These are phyloP conservation scores for Collybiopsis confluens DNA, from an alignment of 768 basidiomycete genomes.

Conservation along the genomic window DNA sequence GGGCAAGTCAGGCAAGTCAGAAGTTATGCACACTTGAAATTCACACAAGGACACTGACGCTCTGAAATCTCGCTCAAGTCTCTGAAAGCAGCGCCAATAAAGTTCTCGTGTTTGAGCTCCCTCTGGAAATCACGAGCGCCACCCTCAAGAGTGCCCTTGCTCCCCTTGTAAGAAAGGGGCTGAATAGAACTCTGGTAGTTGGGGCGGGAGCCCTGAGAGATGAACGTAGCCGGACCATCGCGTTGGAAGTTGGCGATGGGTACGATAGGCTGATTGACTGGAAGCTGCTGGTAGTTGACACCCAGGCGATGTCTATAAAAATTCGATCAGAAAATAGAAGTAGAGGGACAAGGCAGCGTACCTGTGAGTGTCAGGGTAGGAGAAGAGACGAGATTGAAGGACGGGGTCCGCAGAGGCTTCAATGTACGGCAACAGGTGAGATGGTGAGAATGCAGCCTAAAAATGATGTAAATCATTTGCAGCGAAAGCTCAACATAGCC, in stretches of 20 bases:
- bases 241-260: constrained; percentile 91
- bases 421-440: constrained; percentile 82
- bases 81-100: constrained; percentile 63
- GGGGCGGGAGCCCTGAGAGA: constrained; percentile 80
- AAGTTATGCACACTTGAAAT: too few species aligned
- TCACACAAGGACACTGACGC: too few species aligned
- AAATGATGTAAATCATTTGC: not conserved
- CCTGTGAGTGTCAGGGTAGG: constrained; percentile 84
- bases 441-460: constrained; percentile 80
- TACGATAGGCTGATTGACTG: constrained; percentile 75
- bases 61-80: constrained; percentile 76
- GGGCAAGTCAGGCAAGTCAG: not conserved
- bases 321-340: not conserved
- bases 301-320: constrained; percentile 64
- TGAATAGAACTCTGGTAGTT: constrained; percentile 82
- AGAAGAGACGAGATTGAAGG: constrained; percentile 91
- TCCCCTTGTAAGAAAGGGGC: constrained; percentile 60
- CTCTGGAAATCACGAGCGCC: constrained; percentile 34
- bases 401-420: constrained; percentile 92
- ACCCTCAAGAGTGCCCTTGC: constrained; percentile 42
- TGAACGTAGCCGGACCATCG: constrained; percentile 63
- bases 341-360: not conserved
- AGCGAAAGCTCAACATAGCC: constrained; percentile 18
- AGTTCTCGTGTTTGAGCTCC: constrained; percentile 63
- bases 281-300: constrained; percentile 78